A percentile compares a stretch with the other conserved stretches of the same genome.
phyloP scores from a whole-genome alignment of 2,329 filamentous ascomycete species.

The Dothiorella sarmentorum region DNA sequence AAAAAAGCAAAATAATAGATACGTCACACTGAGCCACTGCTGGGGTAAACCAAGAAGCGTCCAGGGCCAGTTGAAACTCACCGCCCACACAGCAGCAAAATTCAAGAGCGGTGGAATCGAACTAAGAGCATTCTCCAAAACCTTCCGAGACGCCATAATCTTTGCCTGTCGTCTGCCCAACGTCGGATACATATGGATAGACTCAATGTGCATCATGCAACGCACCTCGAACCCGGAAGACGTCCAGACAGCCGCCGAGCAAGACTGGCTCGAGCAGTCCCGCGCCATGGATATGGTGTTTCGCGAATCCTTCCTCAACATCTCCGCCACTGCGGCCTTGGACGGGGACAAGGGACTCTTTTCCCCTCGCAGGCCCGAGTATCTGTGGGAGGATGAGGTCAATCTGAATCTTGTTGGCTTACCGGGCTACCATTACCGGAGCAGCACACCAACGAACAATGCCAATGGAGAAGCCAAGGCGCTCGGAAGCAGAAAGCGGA shows the following conservation, averaged over 20 bases:
- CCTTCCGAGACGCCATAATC: constrained; percentile 19
- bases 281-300: constrained; percentile 23
- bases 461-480: no score
- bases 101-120: constrained; percentile 10
- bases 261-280: constrained; percentile 24
- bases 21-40: constrained; percentile 20
- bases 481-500: background rate
- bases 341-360: constrained; percentile 24
- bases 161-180: constrained; percentile 18
- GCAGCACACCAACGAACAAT: no score
- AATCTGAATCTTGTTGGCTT: constrained; percentile 12
- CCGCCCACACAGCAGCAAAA: background rate
- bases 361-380: background rate
- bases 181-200: constrained; percentile 23
- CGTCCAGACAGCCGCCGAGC: background rate
- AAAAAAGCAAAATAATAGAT: background rate
- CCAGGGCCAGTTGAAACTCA: constrained; percentile 16
- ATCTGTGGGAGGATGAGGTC: constrained; percentile 21
- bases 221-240: background rate
- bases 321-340: constrained; percentile 25
- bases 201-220: constrained; percentile 17
- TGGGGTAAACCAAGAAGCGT: constrained; percentile 17
- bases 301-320: constrained; percentile 24
- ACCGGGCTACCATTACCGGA: background rate
- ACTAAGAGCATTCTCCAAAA: constrained; percentile 19